These are phyloP conservation scores for Adansonia gregorii DNA, from an alignment of 441 rosid species.

Conservation along the genomic window DNA sequence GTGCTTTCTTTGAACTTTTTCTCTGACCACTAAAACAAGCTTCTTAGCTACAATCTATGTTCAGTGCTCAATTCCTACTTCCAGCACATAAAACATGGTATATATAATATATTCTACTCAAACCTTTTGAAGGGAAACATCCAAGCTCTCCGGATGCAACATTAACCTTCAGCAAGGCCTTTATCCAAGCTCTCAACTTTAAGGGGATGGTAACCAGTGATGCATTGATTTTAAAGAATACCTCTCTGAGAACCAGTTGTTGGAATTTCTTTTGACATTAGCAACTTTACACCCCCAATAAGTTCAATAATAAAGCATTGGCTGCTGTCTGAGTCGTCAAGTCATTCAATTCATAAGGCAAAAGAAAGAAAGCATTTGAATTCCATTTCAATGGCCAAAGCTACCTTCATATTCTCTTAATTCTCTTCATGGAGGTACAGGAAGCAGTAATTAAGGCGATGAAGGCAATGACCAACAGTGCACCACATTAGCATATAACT, in stretches of 20 bases:
- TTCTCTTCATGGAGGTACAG: neutral
- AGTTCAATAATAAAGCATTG: too few species aligned
- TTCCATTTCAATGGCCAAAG: conserved; percentile 18
- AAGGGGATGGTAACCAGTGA: too few species aligned
- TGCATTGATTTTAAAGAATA: too few species aligned
- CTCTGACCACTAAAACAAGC: neutral
- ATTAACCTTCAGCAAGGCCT: too few species aligned
- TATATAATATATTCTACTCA: neutral
- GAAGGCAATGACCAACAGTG: conserved; percentile 12
- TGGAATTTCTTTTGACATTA: too few species aligned
- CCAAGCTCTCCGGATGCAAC: neutral
- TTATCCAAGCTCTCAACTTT: too few species aligned
- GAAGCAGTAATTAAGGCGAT: neutral
- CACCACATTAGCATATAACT: conserved; percentile 14
- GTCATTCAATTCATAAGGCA: neutral
- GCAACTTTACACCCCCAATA: too few species aligned
- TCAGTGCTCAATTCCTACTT: too few species aligned
- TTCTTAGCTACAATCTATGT: neutral
- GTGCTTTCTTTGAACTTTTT: too few species aligned
- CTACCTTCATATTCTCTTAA: neutral
- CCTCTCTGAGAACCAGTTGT: too few species aligned
- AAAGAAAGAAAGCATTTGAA: neutral
- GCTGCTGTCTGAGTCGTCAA: neutral
- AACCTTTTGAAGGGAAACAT: neutral
- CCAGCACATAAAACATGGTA: too few species aligned